These are phyloP conservation scores for Jamesozyma jinghongensis DNA, from an alignment of 805 yeast genomes.

Conservation along the genomic window DNA sequence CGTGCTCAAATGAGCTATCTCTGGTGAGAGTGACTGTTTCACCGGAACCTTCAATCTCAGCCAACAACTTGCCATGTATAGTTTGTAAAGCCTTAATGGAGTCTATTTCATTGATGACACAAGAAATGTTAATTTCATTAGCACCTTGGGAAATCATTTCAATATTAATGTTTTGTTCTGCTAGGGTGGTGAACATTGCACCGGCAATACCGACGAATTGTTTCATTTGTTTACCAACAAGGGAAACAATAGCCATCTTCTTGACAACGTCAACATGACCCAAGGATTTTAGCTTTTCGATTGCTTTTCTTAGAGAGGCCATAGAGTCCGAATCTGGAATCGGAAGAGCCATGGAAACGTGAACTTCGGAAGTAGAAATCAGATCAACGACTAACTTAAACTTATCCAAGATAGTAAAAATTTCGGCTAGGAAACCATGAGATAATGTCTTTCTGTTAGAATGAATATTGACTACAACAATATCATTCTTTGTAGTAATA, in stretches of 20 bases:
- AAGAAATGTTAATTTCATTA: constrained; percentile 91
- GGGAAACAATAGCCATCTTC: constrained; percentile 81
- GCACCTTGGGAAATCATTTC: constrained; percentile 99
- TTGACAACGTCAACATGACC: constrained; percentile 87
- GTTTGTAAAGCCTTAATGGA: constrained; percentile 78
- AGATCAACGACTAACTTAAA: constrained; percentile 85
- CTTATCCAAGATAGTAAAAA: constrained; percentile 77
- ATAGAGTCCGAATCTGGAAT: constrained; percentile 56
- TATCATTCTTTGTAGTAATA: constrained; percentile 87
- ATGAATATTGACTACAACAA: constrained; percentile 85
- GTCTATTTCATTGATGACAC: constrained; percentile 80
- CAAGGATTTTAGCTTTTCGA: constrained; percentile 65
- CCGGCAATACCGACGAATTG: constrained; percentile 96
- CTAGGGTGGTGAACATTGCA: constrained; percentile 88
- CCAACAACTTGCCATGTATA: constrained; percentile 69
- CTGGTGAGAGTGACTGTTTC: not conserved
- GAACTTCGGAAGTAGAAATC: constrained; percentile 95
- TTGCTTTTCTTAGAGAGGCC: constrained; percentile 55
- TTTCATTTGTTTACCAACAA: constrained; percentile 96
- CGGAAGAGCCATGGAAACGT: constrained; percentile 95
- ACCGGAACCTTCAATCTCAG: constrained; percentile 21
- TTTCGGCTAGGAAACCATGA: constrained; percentile 90
- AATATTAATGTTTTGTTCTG: constrained; percentile 84
- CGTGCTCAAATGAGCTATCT: constrained; percentile 23
- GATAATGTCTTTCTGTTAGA: constrained; percentile 87